Base-by-base conservation (phyloP, 2,329 filamentous ascomycete genomes). In the Colletotrichum sublineola region DNA sequence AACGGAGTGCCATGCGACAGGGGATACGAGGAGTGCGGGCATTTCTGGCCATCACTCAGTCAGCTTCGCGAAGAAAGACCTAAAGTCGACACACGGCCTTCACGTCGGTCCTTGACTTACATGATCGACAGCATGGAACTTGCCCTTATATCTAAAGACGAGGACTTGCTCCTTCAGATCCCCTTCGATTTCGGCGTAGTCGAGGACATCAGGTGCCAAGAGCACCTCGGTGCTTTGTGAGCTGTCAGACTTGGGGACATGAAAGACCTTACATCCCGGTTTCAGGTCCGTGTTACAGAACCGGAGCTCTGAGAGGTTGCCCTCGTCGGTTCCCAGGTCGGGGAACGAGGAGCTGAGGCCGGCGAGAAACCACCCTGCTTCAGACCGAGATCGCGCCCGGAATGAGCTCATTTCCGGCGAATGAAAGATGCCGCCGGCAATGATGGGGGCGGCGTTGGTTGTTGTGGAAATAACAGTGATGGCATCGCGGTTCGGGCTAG, bases 51-150 rank as follows among this genome's bases (percentile, higher is more conserved):
- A 24, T 3, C 12, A 44, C 64, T 9, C 29, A 53, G 48, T 50
- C n/a, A 38, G 20, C 6, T 36, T 33, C 40, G 5, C 11, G 1
- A 14, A 5, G 11, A 6, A 14, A 5, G 11, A 6, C 14, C 8
- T n/a, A 3, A 9, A 6, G 24, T 6, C 1, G 33, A 15, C 11
- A 2, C 3, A 31, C 1, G 31, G 15, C 12, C n/a, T 38, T 15
- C n/a, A 6, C 24, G 20, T 2, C 15, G 2, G 6, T 1, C 20
- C 12, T 8, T 7, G n/a, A 80, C 87, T 83, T 77, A 92, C 91
- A 82, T 93, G 91, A 71, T 93, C 90, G 31, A 93, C 82, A 0
- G 91, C 92, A 76, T 93, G 87, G n/a, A 93, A 84, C 71, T 87
- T 89, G 3, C 87, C 89, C 63, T 85, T 87, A 76, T 91, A 91